Evolutionary conservation across 306 rosid genomes (phyloP).

Genomic region (Cucurbita pepo): DNA sequence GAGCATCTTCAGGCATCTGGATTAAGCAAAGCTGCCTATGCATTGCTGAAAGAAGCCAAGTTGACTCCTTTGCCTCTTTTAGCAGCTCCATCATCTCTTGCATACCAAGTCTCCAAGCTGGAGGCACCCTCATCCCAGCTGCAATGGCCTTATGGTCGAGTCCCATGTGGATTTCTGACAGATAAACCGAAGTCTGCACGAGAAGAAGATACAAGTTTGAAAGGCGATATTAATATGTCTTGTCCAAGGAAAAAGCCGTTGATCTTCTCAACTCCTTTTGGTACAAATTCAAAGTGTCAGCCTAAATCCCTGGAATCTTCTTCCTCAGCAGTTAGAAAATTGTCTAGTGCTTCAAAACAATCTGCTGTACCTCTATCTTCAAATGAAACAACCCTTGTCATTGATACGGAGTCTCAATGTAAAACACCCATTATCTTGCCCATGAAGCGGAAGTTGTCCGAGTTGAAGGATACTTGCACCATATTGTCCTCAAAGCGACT

Average conservation of each 20-base stretch:
- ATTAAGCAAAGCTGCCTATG: constrained; percentile 45
- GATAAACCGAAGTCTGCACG: constrained; percentile 35
- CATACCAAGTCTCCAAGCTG: constrained; percentile 49
- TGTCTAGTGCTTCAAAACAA: constrained; percentile 29
- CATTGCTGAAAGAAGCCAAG: constrained; percentile 84
- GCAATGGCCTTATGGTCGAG: constrained; percentile 85
- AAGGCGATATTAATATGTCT: constrained; percentile 20
- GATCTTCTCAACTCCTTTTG: constrained; percentile 56
- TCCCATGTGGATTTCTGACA: constrained; percentile 57
- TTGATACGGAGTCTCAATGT: constrained; percentile 52
- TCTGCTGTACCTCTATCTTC: constrained; percentile 25
- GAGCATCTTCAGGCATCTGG: constrained; percentile 98
- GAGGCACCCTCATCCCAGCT: constrained; percentile 46
- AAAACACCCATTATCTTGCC: constrained; percentile 63
- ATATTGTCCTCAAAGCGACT: constrained; percentile 52
- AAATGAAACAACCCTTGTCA: constrained; percentile 18
- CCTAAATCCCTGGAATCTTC: constrained; percentile 35
- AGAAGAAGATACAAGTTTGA: constrained; percentile 45
- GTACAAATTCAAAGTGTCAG: constrained; percentile 36
- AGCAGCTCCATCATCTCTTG: constrained; percentile 60
- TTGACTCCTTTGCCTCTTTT: constrained; percentile 68
- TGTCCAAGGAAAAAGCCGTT: constrained; percentile 54
- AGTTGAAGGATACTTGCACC: constrained; percentile 46
- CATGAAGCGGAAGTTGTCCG: constrained; percentile 56
- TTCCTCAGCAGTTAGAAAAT: constrained; percentile 25